Evolutionary conservation across 441 rosid genomes (phyloP).

Genomic region (Pelargonium citronellum): DNA sequence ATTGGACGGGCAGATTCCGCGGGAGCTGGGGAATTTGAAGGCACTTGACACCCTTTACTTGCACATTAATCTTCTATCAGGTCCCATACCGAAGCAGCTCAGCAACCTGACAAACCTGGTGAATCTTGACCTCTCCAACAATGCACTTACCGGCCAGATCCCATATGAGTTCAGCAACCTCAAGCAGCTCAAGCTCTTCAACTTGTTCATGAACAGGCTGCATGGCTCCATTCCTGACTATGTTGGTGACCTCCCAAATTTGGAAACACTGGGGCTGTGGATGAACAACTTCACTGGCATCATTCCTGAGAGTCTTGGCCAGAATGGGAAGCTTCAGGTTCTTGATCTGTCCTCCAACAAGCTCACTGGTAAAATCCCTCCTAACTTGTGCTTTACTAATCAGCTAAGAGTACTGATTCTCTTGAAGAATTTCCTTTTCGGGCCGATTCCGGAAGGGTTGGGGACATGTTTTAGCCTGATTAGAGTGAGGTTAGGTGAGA

Average conservation of each 20-base stretch:
- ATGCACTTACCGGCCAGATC: constrained; percentile 44
- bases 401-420: constrained; percentile 31
- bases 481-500: constrained; percentile 43
- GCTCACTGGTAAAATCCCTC: constrained; percentile 45
- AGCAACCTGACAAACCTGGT: constrained; percentile 41
- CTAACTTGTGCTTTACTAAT: constrained; percentile 31
- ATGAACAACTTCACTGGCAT: constrained; percentile 49
- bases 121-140: constrained; percentile 44
- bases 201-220: constrained; percentile 44
- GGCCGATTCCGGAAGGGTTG: constrained; percentile 37
- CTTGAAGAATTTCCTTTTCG: constrained; percentile 42
- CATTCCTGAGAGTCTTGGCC: constrained; percentile 40
- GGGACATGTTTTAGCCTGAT: constrained; percentile 40
- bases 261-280: constrained; percentile 40
- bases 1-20: constrained; percentile 39
- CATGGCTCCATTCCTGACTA: constrained; percentile 47
- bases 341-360: constrained; percentile 50
- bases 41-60: constrained; percentile 35
- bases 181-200: constrained; percentile 36
- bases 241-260: constrained; percentile 34
- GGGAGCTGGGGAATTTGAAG: constrained; percentile 38
- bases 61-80: constrained; percentile 38
- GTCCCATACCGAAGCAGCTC: constrained; percentile 38
- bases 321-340: constrained; percentile 36
- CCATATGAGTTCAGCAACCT: constrained; percentile 36